phyloP scores from a whole-genome alignment of 106 monocot genomes.

The Xerophyta viscosa region DNA sequence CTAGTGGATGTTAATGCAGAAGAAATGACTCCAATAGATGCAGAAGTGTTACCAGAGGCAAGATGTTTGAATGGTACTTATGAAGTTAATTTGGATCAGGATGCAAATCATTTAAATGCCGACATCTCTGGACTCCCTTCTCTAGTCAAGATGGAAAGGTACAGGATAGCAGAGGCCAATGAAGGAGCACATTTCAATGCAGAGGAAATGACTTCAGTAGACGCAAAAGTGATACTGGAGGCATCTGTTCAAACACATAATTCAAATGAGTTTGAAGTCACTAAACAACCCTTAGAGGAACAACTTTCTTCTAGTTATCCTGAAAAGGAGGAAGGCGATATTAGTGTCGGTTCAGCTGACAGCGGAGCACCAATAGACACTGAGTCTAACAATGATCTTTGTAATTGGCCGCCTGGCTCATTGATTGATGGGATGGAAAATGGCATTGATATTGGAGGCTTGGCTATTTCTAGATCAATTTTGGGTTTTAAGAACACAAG shows the following conservation, averaged over 20 bases:
- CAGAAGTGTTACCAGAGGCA: slow-evolving; percentile 2
- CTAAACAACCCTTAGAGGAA: too few relatives aligned
- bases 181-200: too few relatives aligned
- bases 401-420: not conserved
- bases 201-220: slow-evolving; percentile 2
- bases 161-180: too few relatives aligned
- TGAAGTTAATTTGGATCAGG: slow-evolving; percentile 4
- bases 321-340: too few relatives aligned
- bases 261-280: slow-evolving; percentile 1
- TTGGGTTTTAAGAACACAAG: slow-evolving; percentile 3
- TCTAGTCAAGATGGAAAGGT: not conserved
- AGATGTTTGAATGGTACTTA: not conserved
- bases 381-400: too few relatives aligned
- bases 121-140: slow-evolving; percentile 7
- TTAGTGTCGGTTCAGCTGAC: too few relatives aligned
- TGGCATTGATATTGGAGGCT: not conserved
- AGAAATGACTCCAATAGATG: slow-evolving; percentile 1
- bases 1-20: too few relatives aligned
- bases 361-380: too few relatives aligned
- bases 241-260: slow-evolving; percentile 3
- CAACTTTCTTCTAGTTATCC: not conserved
- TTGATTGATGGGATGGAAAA: slow-evolving; percentile 2
- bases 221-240: slow-evolving; percentile 6
- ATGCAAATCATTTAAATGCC: slow-evolving; percentile 5
- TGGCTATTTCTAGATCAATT: not conserved